These are phyloP conservation scores for Xylogone sp. DNA, from an alignment of 2,329 filamentous ascomycete species.

Conservation along the genomic window DNA sequence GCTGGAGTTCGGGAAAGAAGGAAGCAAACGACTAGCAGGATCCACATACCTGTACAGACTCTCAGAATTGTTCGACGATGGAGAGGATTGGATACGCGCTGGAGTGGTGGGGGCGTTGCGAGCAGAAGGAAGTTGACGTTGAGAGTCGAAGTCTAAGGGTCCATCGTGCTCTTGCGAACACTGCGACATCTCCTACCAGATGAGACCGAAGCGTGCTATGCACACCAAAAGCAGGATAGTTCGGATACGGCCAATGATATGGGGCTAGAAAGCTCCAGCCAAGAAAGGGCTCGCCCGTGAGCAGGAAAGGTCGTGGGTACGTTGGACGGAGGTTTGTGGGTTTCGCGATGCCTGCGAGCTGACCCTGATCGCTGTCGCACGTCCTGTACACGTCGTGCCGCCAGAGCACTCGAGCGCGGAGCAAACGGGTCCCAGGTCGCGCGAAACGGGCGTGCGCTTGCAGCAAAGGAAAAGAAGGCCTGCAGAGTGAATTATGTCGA, in stretches of 20 bases:
- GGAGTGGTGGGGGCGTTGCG: slow-evolving; percentile 23
- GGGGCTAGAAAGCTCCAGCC: background rate
- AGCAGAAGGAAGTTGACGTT: slow-evolving; percentile 6
- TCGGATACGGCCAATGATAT: slow-evolving; percentile 1
- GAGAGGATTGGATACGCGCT: slow-evolving; percentile 15
- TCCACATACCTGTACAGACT: slow-evolving; percentile 8
- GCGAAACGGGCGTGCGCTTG: background rate
- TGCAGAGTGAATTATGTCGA: background rate
- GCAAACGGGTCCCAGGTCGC: slow-evolving; percentile 12
- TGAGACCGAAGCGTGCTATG: slow-evolving; percentile 21
- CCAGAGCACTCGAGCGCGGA: slow-evolving; percentile 20
- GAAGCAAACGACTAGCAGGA: slow-evolving; percentile 1
- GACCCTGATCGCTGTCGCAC: slow-evolving; percentile 26
- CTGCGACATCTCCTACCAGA: slow-evolving; percentile 26
- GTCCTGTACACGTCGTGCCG: slow-evolving; percentile 17
- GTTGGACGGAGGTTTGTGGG: slow-evolving; percentile 19
- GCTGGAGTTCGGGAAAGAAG: background rate
- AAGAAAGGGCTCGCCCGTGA: slow-evolving; percentile 11
- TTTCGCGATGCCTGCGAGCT: slow-evolving; percentile 21
- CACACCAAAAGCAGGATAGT: slow-evolving; percentile 14
- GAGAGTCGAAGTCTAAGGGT: slow-evolving; percentile 14
- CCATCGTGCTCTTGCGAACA: slow-evolving; percentile 26
- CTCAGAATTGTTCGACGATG: slow-evolving; percentile 16
- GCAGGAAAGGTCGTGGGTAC: slow-evolving; percentile 10
- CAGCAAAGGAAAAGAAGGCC: background rate